A percentile compares a stretch with the other conserved stretches of the same genome.
Evolutionary conservation across 106 monocot genomes (phyloP).

Genomic region (Apostasia ramifera): DNA sequence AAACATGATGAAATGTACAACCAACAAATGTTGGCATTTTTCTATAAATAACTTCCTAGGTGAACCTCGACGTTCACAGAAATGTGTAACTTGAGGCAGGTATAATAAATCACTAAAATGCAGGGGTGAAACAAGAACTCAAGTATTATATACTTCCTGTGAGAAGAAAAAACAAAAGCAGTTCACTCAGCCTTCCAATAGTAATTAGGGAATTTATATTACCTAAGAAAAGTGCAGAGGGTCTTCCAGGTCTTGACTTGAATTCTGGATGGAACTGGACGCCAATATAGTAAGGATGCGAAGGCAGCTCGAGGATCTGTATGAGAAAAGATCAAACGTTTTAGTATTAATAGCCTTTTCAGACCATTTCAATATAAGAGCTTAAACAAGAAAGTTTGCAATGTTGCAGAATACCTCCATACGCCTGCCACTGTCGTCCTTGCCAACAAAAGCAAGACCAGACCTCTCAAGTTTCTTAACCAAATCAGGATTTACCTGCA

Average conservation of each 20-base stretch:
- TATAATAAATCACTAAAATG: background rate
- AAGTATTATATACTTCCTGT: background rate
- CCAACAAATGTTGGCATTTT: background rate
- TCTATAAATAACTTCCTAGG: background rate
- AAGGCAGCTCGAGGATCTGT: slow-evolving; percentile 85
- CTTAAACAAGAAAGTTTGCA: background rate
- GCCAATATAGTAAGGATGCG: slow-evolving; percentile 83
- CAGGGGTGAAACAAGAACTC: background rate
- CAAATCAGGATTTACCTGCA: slow-evolving; percentile 91
- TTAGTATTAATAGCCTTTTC: background rate
- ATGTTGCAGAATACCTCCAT: slow-evolving; percentile 66
- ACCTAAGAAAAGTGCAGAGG: slow-evolving; percentile 86
- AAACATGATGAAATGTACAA: background rate
- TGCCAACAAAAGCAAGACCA: slow-evolving; percentile 91
- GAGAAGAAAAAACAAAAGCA: background rate
- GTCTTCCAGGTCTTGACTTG: slow-evolving; percentile 90
- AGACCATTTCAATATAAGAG: background rate
- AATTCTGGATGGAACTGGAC: slow-evolving; percentile 99
- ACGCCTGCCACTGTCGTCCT: slow-evolving; percentile 79
- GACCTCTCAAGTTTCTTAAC: slow-evolving; percentile 64
- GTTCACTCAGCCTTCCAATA: background rate
- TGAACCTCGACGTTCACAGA: background rate
- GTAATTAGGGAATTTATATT: background rate
- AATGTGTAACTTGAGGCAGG: background rate
- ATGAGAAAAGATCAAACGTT: slow-evolving; percentile 7